Base-by-base conservation (phyloP, 2,329 filamentous ascomycete genomes). In the Kalmusia sp. region DNA sequence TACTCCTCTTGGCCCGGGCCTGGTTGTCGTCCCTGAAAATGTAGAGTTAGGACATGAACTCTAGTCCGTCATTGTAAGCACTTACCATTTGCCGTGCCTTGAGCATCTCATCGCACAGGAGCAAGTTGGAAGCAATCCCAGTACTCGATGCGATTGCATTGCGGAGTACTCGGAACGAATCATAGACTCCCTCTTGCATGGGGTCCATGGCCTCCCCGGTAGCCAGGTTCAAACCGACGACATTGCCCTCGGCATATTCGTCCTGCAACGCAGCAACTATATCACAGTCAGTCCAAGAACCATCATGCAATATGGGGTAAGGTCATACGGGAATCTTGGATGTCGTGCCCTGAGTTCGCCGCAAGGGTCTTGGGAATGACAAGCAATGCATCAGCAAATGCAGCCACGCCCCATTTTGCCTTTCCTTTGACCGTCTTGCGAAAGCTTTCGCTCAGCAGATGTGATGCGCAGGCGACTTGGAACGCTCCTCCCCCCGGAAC, bases 311-410 rank as follows among this genome's bases (percentile, higher is more conserved):
- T 19, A 39, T 1, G 30, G 4, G 8, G 6, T 19, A 19, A 6
- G 12, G n/a, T 87, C 90, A 84, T 83, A 93, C 91, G 81, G 62
- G 92, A 89, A 79, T 99, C 95, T 78, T 99, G 95, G 58, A 99
- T 91, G 71, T 99, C 95, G 68, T 96, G 93, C 55, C 95, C 95
- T 47, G 92, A 92, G 72, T 99, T 99, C 62, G 93, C 92, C 39
- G 95, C 95, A 59, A 99, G 83, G 2, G 93, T 98, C 85, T 99
- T 99, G 68, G 95, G 95, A 69, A 99, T 98, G 68, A 99, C 84
- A 58, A 99, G 83, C 39, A 99, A 84, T 48, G 95, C 93, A 77
- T 99, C 93, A 6, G 95, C 91, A 75, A 99, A 99, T 6, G 95
- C 95, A 63, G 89, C 86, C 6, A 99, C 93, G 73, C 95, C 95